Conservation (phyloP, 2,329 filamentous ascomycete species). For the Mariannaea elegans region DNA sequence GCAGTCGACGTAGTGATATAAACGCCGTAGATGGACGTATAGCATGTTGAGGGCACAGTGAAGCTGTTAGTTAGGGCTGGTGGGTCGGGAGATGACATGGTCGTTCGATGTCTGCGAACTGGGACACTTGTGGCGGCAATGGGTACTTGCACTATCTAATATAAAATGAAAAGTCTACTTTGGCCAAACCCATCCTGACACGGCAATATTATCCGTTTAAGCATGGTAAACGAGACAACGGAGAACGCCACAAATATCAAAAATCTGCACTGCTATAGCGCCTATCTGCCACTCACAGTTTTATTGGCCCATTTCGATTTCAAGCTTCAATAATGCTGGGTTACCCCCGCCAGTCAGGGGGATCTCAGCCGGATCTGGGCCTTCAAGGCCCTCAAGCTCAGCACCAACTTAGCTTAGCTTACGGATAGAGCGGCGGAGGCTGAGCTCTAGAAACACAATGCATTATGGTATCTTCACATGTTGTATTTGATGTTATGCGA, state of each 20-base stretch:
- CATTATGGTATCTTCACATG: too few species aligned
- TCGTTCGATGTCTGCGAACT: background rate
- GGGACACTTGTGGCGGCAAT: background rate
- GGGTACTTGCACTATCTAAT: background rate
- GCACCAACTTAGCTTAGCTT: background rate
- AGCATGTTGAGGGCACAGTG: conserved; percentile 1
- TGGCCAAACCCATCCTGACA: background rate
- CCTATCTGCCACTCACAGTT: background rate
- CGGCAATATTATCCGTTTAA: background rate
- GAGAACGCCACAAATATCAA: background rate
- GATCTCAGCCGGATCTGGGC: background rate
- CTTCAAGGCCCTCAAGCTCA: background rate
- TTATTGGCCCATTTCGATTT: background rate
- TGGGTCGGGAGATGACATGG: background rate
- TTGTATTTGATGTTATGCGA: too few species aligned
- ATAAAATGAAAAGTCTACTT: background rate
- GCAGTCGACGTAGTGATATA: background rate
- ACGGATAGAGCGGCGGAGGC: background rate
- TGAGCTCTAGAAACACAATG: too few species aligned
- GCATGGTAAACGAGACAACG: background rate
- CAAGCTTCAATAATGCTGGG: background rate
- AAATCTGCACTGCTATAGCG: background rate
- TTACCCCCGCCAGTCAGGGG: background rate
- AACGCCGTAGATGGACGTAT: background rate
- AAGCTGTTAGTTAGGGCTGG: background rate